Evolutionary conservation across 495 filamentous ascomycete genomes (phyloP).

Genomic region (Lophiotrema nucula): DNA sequence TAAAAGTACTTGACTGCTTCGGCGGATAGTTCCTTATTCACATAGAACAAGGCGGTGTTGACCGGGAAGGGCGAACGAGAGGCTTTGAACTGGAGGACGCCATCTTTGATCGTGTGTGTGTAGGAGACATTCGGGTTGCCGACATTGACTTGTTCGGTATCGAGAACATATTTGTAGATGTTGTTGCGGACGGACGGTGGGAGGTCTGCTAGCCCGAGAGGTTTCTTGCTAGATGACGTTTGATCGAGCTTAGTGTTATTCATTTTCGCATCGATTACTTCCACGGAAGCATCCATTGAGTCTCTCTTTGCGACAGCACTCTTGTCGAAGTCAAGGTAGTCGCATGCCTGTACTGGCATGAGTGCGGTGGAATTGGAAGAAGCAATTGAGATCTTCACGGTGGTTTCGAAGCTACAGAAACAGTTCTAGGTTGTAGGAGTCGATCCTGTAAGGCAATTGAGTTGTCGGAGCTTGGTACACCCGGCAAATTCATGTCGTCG

Average conservation of each 20-base stretch:
- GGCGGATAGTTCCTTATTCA: background rate
- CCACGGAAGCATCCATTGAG: constrained; percentile 16
- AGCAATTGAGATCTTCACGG: background rate
- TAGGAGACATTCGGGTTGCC: constrained; percentile 18
- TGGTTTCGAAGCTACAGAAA: background rate
- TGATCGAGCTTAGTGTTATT: background rate
- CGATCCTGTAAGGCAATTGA: too few relatives aligned
- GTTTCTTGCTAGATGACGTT: background rate
- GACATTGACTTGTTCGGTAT: constrained; percentile 23
- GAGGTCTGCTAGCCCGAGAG: constrained; percentile 4
- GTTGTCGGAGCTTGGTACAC: too few relatives aligned
- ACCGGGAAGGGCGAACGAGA: constrained; percentile 21
- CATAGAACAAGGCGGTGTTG: constrained; percentile 22
- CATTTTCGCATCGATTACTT: constrained; percentile 4
- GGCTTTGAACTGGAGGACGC: constrained; percentile 12
- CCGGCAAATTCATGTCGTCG: too few relatives aligned
- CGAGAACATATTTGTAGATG: constrained; percentile 20
- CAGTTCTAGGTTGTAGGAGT: too few relatives aligned
- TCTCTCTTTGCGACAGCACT: constrained; percentile 6
- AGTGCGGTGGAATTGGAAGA: background rate
- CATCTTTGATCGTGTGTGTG: constrained; percentile 5
- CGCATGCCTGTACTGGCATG: too few relatives aligned
- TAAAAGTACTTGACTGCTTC: constrained; percentile 16
- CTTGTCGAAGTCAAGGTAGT: background rate
- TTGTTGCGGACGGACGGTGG: constrained; percentile 16